These are phyloP conservation scores for Geotrichum bryndzae DNA, from an alignment of 1,139 yeast species.

Conservation along the genomic window DNA sequence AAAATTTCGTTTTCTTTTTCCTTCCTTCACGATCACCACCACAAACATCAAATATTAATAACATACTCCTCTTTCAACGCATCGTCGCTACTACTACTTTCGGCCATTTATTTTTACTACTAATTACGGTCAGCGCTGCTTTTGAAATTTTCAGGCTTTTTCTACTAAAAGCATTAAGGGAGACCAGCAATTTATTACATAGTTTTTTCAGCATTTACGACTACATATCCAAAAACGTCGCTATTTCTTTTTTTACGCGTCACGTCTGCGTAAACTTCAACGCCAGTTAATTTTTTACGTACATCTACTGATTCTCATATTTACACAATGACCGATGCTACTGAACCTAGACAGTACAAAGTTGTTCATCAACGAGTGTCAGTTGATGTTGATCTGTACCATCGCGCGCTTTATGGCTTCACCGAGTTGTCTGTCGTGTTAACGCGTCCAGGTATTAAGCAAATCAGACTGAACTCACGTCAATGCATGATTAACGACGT, in stretches of 20 bases:
- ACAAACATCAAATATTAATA: background rate
- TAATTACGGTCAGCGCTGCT: background rate
- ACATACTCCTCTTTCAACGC: background rate
- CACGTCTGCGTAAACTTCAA: background rate
- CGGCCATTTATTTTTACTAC: background rate
- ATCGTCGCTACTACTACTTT: background rate
- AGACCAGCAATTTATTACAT: background rate
- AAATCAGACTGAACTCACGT: slow-evolving; percentile 65
- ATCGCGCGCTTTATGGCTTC: slow-evolving; percentile 53
- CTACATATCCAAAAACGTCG: background rate
- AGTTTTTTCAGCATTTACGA: background rate
- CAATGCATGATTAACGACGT: slow-evolving; percentile 63
- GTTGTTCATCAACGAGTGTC: slow-evolving; percentile 66
- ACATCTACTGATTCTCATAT: background rate
- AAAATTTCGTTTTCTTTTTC: background rate
- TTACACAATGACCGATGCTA: slow-evolving; percentile 15
- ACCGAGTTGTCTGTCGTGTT: slow-evolving; percentile 65
- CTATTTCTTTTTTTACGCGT: background rate
- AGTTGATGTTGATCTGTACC: slow-evolving; percentile 59
- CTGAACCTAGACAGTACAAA: slow-evolving; percentile 33
- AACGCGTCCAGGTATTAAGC: slow-evolving; percentile 39
- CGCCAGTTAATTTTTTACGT: background rate
- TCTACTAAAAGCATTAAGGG: background rate
- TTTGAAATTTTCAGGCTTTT: background rate
- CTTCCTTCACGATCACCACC: background rate